Percentiles rank a stretch among this genome's conserved stretches.
Evolutionary conservation across 805 yeast genomes (phyloP).

Genomic region (Yarrowia sp.): DNA sequence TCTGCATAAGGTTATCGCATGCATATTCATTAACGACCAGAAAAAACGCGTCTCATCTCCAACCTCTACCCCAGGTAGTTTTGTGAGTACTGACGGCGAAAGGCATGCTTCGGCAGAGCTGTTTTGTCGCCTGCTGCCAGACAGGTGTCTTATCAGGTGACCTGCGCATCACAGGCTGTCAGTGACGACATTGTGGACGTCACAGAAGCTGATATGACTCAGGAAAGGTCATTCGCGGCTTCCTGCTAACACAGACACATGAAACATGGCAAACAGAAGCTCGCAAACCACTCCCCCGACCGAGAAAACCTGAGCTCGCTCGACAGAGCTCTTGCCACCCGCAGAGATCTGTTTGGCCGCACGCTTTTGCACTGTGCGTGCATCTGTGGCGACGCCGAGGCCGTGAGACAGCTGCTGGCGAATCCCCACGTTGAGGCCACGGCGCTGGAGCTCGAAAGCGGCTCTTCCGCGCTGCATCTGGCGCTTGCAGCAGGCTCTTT

Average conservation of each 20-base stretch:
- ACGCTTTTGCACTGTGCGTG: conserved; percentile 38
- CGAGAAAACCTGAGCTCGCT: conserved; percentile 16
- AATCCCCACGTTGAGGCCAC: conserved; percentile 49
- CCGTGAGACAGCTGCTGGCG: conserved; percentile 47
- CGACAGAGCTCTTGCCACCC: conserved; percentile 40
- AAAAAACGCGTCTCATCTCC: no score
- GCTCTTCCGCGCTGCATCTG: conserved; percentile 79
- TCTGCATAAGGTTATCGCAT: no score
- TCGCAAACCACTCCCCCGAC: conserved; percentile 11
- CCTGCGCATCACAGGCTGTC: no score
- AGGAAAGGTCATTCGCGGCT: no score
- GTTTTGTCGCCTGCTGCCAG: no score
- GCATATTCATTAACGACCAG: no score
- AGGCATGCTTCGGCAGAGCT: no score
- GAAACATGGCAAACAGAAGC: conserved; percentile 23
- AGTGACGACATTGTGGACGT: no score
- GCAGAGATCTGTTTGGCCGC: conserved; percentile 70
- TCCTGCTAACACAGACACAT: conserved; percentile 15
- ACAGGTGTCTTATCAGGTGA: no score
- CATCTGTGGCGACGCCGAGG: conserved; percentile 33
- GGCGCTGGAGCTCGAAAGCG: conserved; percentile 65
- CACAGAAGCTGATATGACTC: no score
- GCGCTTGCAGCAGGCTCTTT: conserved; percentile 59
- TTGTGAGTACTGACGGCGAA: no score
- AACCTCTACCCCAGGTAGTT: no score